Evolutionary conservation across 1,284 basidiomycete species (phyloP).

Genomic region (Rhizopogon hawkerae): DNA sequence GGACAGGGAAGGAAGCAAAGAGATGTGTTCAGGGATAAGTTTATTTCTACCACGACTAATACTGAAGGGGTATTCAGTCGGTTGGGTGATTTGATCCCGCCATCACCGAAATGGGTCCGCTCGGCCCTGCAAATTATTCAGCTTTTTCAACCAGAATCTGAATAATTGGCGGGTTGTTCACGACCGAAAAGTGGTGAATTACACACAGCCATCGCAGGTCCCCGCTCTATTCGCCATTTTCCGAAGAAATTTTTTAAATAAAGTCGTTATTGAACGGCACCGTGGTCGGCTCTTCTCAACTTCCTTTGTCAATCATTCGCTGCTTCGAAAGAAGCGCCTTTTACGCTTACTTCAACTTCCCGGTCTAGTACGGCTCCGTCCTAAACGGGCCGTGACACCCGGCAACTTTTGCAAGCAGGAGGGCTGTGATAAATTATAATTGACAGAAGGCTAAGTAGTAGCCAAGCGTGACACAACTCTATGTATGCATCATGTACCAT

Average conservation of each 20-base stretch:
- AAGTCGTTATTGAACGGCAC: conserved; percentile 15
- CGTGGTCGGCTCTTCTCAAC: conserved; percentile 1
- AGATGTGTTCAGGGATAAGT: conserved; percentile 18
- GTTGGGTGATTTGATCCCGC: conserved; percentile 30
- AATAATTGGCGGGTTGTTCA: conserved; percentile 26
- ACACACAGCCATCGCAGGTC: conserved; percentile 32
- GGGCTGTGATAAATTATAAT: no score
- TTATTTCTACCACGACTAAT: conserved; percentile 30
- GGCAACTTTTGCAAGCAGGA: neutral
- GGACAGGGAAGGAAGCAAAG: conserved; percentile 17
- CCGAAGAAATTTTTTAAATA: conserved; percentile 28
- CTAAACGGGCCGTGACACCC: neutral
- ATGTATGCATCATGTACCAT: conserved; percentile 14
- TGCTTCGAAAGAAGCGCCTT: conserved; percentile 5
- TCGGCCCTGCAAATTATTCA: conserved; percentile 7
- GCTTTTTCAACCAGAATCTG: conserved; percentile 16
- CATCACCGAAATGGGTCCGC: conserved; percentile 25
- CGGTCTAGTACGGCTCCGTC: conserved; percentile 20
- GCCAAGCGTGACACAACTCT: neutral
- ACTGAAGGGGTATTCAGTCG: conserved; percentile 29
- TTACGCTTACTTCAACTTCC: conserved; percentile 9
- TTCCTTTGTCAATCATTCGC: conserved; percentile 7
- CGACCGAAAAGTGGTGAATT: conserved; percentile 23
- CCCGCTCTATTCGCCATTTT: conserved; percentile 29
- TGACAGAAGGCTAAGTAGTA: neutral